Evolutionary conservation across 2,329 filamentous ascomycete genomes (phyloP), one percentile per base, ranked within the genome.

Genomic region (Aspergillus sp.): DNA sequence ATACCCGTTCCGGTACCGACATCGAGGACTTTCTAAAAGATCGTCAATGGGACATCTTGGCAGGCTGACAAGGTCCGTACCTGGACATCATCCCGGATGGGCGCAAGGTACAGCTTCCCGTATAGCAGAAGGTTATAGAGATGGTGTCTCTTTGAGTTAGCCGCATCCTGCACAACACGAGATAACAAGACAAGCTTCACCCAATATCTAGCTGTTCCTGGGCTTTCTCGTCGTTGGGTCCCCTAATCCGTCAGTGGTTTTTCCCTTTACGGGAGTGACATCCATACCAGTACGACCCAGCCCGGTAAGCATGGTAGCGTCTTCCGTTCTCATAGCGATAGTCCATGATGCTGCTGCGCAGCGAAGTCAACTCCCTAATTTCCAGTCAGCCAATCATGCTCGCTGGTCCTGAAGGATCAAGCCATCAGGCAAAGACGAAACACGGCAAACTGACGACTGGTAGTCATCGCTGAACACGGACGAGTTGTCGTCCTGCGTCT

Each of bases 101-200:
- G 73, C 4, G 67, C 68, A 2, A 70, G 64, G 41, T 74, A 69
- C 0, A 70, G 59, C 6, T 67, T 66, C 19, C 65, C 69, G 43
- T 61, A 56, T 11, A 60, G 64, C 0, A 72, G 71, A 59, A 76
- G 61, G 41, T 70, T 59, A 64, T 73, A 75, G 60, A 80, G 68
- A 64, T 76, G 70, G 58, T 77, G 74, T 9, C 77, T 76, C 50
- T 33, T n/a, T 17, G 23, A 23, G 17, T 47, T 43, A 57, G 50
- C 35, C 23, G 33, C n/a, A 24, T n/a, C 2, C 14, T 14, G 24
- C 8, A 33, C 27, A 11, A 11, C 27, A 31, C 23, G 6, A 1
- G 6, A 7, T 7, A 24, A 24, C 5, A 24, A 31, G 9, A 31
- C 9, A 31, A 31, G 9, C 3, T 4, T 51, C 11, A 60, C 58